A percentile compares a stretch with the other conserved stretches of the same genome.
Conservation (phyloP, 768 basidiomycete species). For the Phaeotremella skinneri region DNA sequence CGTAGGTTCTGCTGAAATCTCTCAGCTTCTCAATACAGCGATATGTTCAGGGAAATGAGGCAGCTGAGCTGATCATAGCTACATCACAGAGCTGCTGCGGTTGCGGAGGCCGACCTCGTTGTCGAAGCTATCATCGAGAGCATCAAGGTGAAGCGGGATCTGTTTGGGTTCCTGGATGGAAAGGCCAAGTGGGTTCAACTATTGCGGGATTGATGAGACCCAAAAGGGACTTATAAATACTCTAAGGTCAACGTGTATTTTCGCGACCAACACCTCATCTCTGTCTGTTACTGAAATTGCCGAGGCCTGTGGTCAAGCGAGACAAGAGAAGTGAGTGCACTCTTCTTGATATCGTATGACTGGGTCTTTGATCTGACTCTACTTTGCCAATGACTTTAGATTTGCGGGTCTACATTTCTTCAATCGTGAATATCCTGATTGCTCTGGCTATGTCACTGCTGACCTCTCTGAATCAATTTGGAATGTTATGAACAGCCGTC, state of each 20-base stretch:
- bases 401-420: conserved; percentile 56
- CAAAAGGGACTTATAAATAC: not conserved
- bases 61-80: not conserved
- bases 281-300: conserved; percentile 54
- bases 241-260: conserved; percentile 43
- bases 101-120: conserved; percentile 52
- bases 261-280: conserved; percentile 55
- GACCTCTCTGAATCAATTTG: not conserved
- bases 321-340: conserved; percentile 46
- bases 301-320: conserved; percentile 35
- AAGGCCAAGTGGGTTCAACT: conserved; percentile 44
- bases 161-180: conserved; percentile 53
- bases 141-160: conserved; percentile 53
- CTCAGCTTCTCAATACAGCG: not conserved
- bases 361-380: not conserved
- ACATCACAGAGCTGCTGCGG: conserved; percentile 42
- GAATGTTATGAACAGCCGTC: conserved; percentile 15
- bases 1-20: conserved; percentile 35
- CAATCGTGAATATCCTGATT: conserved; percentile 53
- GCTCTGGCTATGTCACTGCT: no score
- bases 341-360: not conserved
- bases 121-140: conserved; percentile 56
- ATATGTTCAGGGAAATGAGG: no score
- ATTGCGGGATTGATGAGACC: not conserved
- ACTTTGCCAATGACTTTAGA: conserved; percentile 20